These are phyloP conservation scores for Pseudogymnoascus sp. DNA, from an alignment of 2,329 filamentous ascomycete genomes.

Conservation along the genomic window DNA sequence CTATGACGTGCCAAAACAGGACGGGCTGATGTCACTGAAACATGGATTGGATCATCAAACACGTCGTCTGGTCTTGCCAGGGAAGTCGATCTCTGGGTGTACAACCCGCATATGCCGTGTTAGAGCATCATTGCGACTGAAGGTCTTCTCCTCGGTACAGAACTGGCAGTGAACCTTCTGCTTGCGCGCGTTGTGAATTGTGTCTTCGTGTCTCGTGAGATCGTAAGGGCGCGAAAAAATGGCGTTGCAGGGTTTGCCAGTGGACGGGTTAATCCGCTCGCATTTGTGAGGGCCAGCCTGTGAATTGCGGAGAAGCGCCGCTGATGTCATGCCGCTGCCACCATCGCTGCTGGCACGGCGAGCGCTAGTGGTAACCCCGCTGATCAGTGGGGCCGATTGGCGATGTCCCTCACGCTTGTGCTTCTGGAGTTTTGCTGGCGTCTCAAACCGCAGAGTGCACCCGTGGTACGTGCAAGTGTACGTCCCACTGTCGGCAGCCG, in stretches of 20 bases:
- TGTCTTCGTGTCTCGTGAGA: constrained; percentile 91
- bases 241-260: constrained; percentile 88
- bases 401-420: constrained; percentile 93
- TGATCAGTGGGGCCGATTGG: constrained; percentile 53
- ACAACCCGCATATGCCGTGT: constrained; percentile 92
- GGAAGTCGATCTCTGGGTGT: constrained; percentile 78
- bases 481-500: constrained; percentile 71
- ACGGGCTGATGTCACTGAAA: constrained; percentile 7
- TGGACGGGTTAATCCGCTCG: constrained; percentile 87
- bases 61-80: constrained; percentile 50
- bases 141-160: constrained; percentile 94
- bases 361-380: constrained; percentile 22
- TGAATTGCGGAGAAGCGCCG: constrained; percentile 60
- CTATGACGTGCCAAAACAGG: background rate
- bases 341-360: constrained; percentile 16
- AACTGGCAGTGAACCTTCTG: constrained; percentile 89
- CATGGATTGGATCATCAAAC: constrained; percentile 7
- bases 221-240: constrained; percentile 95
- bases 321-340: constrained; percentile 40
- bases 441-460: constrained; percentile 81
- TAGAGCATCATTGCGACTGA: constrained; percentile 88
- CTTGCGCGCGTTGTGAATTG: constrained; percentile 91
- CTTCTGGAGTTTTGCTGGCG: constrained; percentile 78
- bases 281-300: constrained; percentile 92
- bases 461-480: constrained; percentile 97